Evolutionary conservation across 805 yeast genomes (phyloP), one percentile per base, ranked within the genome.

Genomic region (Candida silvicultrix): DNA sequence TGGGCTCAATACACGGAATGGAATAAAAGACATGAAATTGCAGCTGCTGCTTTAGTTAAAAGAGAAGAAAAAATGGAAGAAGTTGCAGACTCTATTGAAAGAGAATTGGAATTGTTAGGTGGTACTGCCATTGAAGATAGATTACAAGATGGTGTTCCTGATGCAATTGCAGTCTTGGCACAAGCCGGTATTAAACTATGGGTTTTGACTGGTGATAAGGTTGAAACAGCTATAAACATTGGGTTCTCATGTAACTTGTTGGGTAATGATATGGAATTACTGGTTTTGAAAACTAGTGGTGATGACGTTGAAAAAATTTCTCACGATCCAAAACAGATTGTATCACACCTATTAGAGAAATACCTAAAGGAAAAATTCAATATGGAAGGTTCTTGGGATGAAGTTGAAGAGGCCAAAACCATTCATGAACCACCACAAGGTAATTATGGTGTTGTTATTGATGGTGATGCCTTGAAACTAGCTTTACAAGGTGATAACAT

Each of bases 41-140:
- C 94, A 3, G 74, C 86, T 22, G 75, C 88, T 9, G 73, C 89
- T 2, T 59, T 78, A 31, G 75, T 77, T 5, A 66, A 78, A 39
- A 75, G 95, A 67, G 92, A 83, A 56, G 87, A 73, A 20, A 73
- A 75, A 52, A 78, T 86, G 78, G 94, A 85, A 57, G 78, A 71
- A 21, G 86, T 83, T 37, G 89, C 89, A 11, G 88, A 85, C 49
- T 73, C 79, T 4, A 80, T 86, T 49, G 95, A 86, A 63, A 69
- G 77, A 40, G 81, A 82, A 37, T 68, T 86, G 54, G 71, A 70
- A 15, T 66, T 86, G 44, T 64, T 85, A 21, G 95, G 95, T 56
- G 94, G 94, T 52, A 86, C 95, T 37, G 94, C 94, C 29, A 86
- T 86, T 63, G 95, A 86, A 63, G 95, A 86, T 69, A 73, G 89